A percentile compares a stretch with the other conserved stretches of the same genome.
Evolutionary conservation across 345 rosid genomes (phyloP).

Genomic region (Camelina neglecta): DNA sequence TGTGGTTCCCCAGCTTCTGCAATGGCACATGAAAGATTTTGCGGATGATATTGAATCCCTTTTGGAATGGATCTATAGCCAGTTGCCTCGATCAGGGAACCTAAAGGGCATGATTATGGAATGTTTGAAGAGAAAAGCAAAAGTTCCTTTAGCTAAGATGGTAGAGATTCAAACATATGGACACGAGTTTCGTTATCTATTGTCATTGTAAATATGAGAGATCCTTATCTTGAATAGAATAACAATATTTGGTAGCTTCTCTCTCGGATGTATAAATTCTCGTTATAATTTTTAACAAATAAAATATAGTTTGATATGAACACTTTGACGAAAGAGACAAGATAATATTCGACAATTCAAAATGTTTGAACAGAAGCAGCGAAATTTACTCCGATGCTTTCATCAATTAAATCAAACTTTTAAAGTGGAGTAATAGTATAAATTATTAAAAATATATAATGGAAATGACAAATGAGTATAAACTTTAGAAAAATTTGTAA

Average conservation of each 20-base stretch:
- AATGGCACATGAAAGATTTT: constrained; percentile 90
- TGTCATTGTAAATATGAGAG: constrained; percentile 49
- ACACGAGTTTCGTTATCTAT: constrained; percentile 73
- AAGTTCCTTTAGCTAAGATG: constrained; percentile 52
- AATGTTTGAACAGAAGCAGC: background rate
- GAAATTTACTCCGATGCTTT: constrained; percentile 10
- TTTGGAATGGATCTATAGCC: constrained; percentile 89
- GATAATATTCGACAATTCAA: background rate
- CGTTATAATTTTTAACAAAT: constrained; percentile 1
- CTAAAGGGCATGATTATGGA: constrained; percentile 75
- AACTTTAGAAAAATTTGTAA: constrained; percentile 31
- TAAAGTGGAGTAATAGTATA: background rate
- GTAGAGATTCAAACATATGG: constrained; percentile 79
- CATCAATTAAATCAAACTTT: constrained; percentile 16
- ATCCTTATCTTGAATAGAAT: background rate
- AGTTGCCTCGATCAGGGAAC: constrained; percentile 67
- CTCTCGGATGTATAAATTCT: constrained; percentile 7
- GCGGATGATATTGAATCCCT: constrained; percentile 84
- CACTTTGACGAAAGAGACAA: constrained; percentile 1
- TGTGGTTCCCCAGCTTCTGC: constrained; percentile 77
- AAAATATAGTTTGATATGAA: background rate
- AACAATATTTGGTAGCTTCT: background rate
- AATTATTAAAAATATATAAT: background rate
- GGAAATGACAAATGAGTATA: background rate
- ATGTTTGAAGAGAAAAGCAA: constrained; percentile 63